These are phyloP conservation scores for Mangifera indica DNA, from an alignment of 345 rosid species.

Conservation along the genomic window DNA sequence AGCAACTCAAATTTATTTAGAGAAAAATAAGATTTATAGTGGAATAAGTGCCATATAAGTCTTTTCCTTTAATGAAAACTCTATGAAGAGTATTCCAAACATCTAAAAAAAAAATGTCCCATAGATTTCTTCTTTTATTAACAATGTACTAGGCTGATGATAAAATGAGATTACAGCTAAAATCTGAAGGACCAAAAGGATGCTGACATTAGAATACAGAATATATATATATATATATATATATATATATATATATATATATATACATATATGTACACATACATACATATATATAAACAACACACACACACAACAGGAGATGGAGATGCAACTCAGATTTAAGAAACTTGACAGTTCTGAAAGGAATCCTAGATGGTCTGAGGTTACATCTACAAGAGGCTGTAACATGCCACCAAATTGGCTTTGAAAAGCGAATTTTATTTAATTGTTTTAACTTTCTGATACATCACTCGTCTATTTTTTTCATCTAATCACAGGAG, in stretches of 20 bases:
- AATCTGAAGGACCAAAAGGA: background rate
- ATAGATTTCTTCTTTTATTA: background rate
- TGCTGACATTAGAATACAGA: background rate
- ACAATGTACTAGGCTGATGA: background rate
- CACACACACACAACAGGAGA: background rate
- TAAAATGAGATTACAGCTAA: background rate
- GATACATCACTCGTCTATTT: too few species aligned
- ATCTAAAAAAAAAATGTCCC: background rate
- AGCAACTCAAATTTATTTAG: background rate
- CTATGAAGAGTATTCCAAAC: background rate
- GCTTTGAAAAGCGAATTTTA: too few species aligned
- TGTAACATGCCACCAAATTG: too few species aligned
- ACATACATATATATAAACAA: too few species aligned
- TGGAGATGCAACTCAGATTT: background rate
- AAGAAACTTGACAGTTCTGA: background rate
- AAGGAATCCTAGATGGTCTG: background rate
- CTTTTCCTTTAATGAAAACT: background rate
- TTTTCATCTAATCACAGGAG: too few species aligned
- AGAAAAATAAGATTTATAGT: background rate
- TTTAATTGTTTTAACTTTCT: too few species aligned
- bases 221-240: too few species aligned
- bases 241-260: too few species aligned
- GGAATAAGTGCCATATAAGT: background rate
- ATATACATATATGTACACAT: too few species aligned
- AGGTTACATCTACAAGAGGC: too few species aligned